These are phyloP conservation scores for Castanopsis chinensis DNA, from an alignment of 306 rosid species.

Conservation along the genomic window DNA sequence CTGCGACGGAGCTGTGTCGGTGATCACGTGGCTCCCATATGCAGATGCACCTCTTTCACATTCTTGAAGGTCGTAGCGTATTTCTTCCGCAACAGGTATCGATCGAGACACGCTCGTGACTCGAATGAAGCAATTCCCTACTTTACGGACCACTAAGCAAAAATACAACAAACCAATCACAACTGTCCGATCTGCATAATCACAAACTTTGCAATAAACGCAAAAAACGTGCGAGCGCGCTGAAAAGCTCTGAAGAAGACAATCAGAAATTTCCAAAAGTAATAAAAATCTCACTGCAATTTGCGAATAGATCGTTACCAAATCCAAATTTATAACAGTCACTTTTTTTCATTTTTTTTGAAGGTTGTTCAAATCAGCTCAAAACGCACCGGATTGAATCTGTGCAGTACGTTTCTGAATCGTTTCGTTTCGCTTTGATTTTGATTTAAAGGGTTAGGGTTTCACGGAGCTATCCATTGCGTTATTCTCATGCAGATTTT, in stretches of 20 bases:
- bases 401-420: not conserved
- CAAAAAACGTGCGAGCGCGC: slow-evolving; percentile 19
- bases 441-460: not conserved
- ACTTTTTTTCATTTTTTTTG: not conserved
- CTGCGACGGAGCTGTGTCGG: not conserved
- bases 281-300: slow-evolving; percentile 11
- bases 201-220: not conserved
- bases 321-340: not conserved
- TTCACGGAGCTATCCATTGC: not conserved
- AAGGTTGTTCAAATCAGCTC: not conserved
- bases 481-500: not conserved
- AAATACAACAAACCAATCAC: not conserved
- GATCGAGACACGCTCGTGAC: not conserved
- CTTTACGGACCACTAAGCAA: not conserved
- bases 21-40: not conserved
- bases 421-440: not conserved
- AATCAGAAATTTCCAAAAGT: too few relatives aligned
- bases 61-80: not conserved
- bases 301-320: not conserved
- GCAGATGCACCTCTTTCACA: not conserved
- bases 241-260: slow-evolving; percentile 6
- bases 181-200: slow-evolving; percentile 7
- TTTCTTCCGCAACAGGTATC: not conserved
- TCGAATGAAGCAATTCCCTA: not conserved
- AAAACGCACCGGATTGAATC: not conserved